phyloP scores from a whole-genome alignment of 306 rosid species.

The Cicer pinnatifidum region DNA sequence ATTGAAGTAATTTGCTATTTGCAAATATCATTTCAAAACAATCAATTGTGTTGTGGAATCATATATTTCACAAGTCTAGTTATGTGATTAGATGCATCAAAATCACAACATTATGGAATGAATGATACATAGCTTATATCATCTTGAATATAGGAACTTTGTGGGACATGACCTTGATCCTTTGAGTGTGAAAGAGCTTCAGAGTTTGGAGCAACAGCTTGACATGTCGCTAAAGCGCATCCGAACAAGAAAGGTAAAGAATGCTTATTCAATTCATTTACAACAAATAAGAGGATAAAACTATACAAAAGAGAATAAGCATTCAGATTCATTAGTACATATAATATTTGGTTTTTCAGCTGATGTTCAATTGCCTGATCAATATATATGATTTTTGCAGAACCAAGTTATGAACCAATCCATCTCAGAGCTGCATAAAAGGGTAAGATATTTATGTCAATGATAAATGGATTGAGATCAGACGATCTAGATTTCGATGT shows the following conservation, averaged over 20 bases:
- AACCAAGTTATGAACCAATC: conserved; percentile 81
- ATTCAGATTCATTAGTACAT: not conserved
- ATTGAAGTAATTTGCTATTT: not conserved
- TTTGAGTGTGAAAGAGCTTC: conserved; percentile 79
- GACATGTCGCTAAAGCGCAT: conserved; percentile 79
- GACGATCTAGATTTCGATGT: too few species aligned
- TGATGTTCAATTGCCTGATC: not conserved
- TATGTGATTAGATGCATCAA: conserved; percentile 21
- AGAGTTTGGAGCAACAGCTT: conserved; percentile 81
- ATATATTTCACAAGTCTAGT: not conserved
- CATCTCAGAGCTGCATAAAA: conserved; percentile 70
- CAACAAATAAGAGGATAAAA: not conserved
- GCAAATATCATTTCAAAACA: not conserved
- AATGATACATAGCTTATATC: conserved; percentile 20
- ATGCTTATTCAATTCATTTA: not conserved
- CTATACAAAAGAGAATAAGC: not conserved
- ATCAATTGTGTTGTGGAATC: too few species aligned
- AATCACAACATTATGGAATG: conserved; percentile 16
- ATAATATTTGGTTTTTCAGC: not conserved
- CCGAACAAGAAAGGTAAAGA: conserved; percentile 81
- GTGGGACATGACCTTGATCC: conserved; percentile 69
- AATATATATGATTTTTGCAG: conserved; percentile 54
- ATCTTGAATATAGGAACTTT: conserved; percentile 57
- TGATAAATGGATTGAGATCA: too few species aligned
- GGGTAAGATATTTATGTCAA: conserved; percentile 51